These are phyloP conservation scores for Euryodendron excelsum DNA, from an alignment of 148 eudicot species.

Conservation along the genomic window DNA sequence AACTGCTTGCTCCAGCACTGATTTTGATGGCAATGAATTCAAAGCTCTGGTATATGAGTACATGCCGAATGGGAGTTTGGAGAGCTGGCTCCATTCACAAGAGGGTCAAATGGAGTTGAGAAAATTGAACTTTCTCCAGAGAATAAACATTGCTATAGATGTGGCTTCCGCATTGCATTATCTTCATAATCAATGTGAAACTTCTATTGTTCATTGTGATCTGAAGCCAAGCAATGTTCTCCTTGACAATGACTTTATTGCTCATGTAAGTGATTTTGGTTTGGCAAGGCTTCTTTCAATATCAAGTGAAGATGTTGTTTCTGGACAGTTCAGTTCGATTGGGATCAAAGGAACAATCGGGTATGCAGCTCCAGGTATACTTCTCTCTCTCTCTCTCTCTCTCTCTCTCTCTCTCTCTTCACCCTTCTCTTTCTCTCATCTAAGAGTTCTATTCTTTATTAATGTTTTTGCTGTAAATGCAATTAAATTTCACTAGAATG, in stretches of 20 bases:
- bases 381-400: too few relatives aligned
- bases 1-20: background rate
- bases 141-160: background rate
- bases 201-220: background rate
- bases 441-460: too few relatives aligned
- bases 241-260: background rate
- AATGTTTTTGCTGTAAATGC: too few relatives aligned
- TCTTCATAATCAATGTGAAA: background rate
- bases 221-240: conserved; percentile 8
- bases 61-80: background rate
- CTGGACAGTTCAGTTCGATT: background rate
- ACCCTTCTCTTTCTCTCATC: too few relatives aligned
- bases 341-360: background rate
- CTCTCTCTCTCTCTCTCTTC: too few relatives aligned
- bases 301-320: background rate
- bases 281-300: background rate
- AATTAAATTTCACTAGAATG: too few relatives aligned
- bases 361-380: background rate
- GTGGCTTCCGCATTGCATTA: background rate
- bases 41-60: background rate
- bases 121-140: background rate
- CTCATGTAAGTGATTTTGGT: background rate
- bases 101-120: background rate
- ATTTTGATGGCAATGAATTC: background rate
- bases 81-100: background rate